Evolutionary conservation across 371 early-diverging fungal genomes (phyloP).

Genomic region (Syncephalastrum sp.): DNA sequence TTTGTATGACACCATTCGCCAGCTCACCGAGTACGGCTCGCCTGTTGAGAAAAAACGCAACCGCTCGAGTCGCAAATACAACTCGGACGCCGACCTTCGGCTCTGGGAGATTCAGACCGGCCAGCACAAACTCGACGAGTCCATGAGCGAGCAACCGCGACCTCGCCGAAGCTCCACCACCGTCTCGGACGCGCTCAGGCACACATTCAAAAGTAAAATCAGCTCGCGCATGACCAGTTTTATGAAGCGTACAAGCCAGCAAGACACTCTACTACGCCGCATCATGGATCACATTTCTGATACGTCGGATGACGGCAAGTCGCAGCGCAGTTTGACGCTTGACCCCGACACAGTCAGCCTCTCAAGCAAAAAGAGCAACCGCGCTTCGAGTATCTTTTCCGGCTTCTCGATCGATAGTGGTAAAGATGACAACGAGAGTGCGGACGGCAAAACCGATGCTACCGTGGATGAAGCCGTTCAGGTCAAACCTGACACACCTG

Average conservation of each 20-base stretch:
- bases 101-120: conserved; percentile 14
- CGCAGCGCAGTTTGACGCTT: conserved; percentile 1
- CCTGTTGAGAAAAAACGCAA: conserved; percentile 17
- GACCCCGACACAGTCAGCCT: conserved; percentile 11
- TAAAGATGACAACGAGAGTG: conserved; percentile 7
- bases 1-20: conserved; percentile 32
- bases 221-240: conserved; percentile 15
- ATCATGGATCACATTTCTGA: conserved; percentile 15
- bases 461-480: neutral
- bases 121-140: no score
- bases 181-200: conserved; percentile 1
- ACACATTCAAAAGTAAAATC: conserved; percentile 11
- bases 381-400: conserved; percentile 16
- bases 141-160: no score
- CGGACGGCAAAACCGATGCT: neutral
- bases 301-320: neutral
- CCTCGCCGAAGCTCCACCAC: no score
- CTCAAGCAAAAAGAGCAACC: conserved; percentile 11
- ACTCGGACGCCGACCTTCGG: conserved; percentile 11
- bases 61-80: conserved; percentile 14
- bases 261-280: conserved; percentile 14
- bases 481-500: no score
- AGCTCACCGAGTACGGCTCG: conserved; percentile 21
- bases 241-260: conserved; percentile 19
- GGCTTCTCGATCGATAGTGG: conserved; percentile 7